Base-by-base conservation (phyloP, 2,329 filamentous ascomycete species). In the Penicillium sp. region DNA sequence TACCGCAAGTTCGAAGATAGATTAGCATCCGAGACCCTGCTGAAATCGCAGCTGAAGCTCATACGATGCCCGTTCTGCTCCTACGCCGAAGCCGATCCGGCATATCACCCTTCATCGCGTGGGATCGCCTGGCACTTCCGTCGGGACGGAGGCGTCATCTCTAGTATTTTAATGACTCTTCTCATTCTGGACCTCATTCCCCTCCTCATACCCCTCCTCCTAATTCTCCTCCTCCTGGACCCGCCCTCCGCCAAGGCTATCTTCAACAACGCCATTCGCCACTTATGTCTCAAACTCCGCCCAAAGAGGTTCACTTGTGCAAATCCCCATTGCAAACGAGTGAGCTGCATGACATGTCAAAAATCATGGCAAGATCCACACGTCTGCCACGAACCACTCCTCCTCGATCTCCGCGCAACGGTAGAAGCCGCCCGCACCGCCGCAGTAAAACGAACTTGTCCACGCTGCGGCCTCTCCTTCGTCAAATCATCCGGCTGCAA, bases 401-500 rank as follows among this genome's bases (percentile, higher is more conserved):
- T 89, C 47, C 84, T 91, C 13, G 90, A 92, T 5, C 83, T 97
- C 24, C 89, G 93, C 49, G 92, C 91, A 1, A 90, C 93, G 61
- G 88, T 97, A 61, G 94, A 97, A 76, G 88, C 92, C 63, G 93
- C 92, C 51, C 94, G 95, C 79, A 96, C 92, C 58, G 87, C 92
- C 69, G 93, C 93, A 21, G 87, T 97, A 71, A 99, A 97, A 77
- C 89, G 94, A 47, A 93, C 94, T 9, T 99, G 94, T 71, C 94
- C 94, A 8, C 85, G 88, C 44, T 99, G 94, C 79, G 88, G 90
- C 63, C 90, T 92, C 9, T 90, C 88, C 14, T 97, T 97, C 71
- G 90, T 99, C 75, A 97, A 97, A 73, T 88, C 87, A 6, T 87
- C 88, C 23, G 94, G 94, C 66, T 99, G 94, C 82, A 99, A 99